These are phyloP conservation scores for Tylopilus felleus DNA, from an alignment of 768 basidiomycete species.

Conservation along the genomic window DNA sequence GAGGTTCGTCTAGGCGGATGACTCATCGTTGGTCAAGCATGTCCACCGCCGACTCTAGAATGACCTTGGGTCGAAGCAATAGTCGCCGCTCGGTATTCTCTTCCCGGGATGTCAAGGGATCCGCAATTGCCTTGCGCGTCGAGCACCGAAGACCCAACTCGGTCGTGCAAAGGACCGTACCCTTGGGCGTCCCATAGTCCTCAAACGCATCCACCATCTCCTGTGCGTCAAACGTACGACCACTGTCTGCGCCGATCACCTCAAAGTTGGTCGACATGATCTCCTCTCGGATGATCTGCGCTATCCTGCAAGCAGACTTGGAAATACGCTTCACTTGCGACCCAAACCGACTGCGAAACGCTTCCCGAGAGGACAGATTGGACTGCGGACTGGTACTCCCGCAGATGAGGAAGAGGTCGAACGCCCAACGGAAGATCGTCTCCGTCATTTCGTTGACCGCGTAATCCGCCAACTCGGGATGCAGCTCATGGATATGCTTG, in stretches of 20 bases:
- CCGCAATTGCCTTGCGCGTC: slow-evolving; percentile 39
- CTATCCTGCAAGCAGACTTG: slow-evolving; percentile 58
- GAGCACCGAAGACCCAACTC: slow-evolving; percentile 69
- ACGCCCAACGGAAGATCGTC: slow-evolving; percentile 68
- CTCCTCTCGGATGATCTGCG: slow-evolving; percentile 64
- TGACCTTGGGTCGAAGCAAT: slow-evolving; percentile 70
- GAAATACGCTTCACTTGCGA: slow-evolving; percentile 66
- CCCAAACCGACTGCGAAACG: slow-evolving; percentile 48
- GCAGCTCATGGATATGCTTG: slow-evolving; percentile 60
- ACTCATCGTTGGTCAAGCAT: slow-evolving; percentile 40
- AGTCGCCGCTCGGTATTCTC: slow-evolving; percentile 53
- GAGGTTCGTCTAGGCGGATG: too few species aligned
- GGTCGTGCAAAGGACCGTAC: slow-evolving; percentile 61
- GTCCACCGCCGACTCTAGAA: slow-evolving; percentile 66
- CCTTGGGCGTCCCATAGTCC: slow-evolving; percentile 48
- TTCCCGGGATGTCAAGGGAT: slow-evolving; percentile 32
- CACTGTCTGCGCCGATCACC: slow-evolving; percentile 57
- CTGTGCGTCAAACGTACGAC: slow-evolving; percentile 44
- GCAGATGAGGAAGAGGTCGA: slow-evolving; percentile 63
- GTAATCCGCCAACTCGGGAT: slow-evolving; percentile 63
- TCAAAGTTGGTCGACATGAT: slow-evolving; percentile 79
- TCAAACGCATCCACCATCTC: slow-evolving; percentile 65
- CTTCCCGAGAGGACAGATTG: slow-evolving; percentile 36
- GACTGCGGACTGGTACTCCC: slow-evolving; percentile 49
- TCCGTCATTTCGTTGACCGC: slow-evolving; percentile 71